Percentiles rank a stretch among this genome's conserved stretches.
Evolutionary conservation across 148 eudicot genomes (phyloP).

Genomic region (Vaccinium myrtillus): DNA sequence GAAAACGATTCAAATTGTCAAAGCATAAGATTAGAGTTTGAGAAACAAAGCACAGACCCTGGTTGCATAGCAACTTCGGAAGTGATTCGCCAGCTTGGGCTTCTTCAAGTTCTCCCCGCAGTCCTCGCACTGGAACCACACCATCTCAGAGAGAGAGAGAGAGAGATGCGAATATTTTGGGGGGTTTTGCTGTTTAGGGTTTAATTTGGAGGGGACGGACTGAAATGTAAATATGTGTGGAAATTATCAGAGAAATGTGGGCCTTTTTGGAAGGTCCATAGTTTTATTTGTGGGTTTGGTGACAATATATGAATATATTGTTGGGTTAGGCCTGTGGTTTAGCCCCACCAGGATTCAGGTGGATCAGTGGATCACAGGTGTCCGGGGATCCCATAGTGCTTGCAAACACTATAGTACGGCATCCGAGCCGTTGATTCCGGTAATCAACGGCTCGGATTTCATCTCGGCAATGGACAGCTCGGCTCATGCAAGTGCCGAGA

Average conservation of each 20-base stretch:
- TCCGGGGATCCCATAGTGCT: too few species aligned
- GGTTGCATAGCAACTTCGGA: slow-evolving; percentile 66
- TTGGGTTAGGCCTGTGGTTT: too few species aligned
- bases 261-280: neutral
- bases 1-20: neutral
- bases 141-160: slow-evolving; percentile 43
- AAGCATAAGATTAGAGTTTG: neutral
- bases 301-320: neutral
- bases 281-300: neutral
- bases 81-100: slow-evolving; percentile 80
- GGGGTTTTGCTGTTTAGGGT: slow-evolving; percentile 13
- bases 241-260: neutral
- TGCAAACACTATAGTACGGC: too few species aligned
- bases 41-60: slow-evolving; percentile 30
- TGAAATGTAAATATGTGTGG: neutral
- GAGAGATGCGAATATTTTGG: neutral
- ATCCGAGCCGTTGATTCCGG: too few species aligned
- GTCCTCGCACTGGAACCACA: slow-evolving; percentile 95
- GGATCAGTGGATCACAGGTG: too few species aligned
- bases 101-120: slow-evolving; percentile 92
- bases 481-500: too few species aligned
- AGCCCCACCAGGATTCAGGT: too few species aligned
- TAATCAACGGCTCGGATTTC: too few species aligned
- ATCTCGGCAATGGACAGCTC: too few species aligned
- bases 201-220: slow-evolving; percentile 14